Base-by-base conservation (phyloP, 2,329 filamentous ascomycete genomes). In the Aspergillus pseudotamarii region DNA sequence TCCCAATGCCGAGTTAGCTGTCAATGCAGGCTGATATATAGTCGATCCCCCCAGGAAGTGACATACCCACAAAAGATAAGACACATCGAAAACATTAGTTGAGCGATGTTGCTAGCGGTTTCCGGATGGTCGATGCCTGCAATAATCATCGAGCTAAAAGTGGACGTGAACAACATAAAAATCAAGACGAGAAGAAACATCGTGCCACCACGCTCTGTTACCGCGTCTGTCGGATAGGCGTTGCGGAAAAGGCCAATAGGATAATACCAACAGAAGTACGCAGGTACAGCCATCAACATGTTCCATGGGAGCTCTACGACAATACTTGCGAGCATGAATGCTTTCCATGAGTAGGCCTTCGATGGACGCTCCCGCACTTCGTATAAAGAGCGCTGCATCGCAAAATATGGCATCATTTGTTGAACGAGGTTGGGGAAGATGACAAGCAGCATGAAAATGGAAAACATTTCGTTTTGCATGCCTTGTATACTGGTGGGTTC, bases 381-480 rank as follows among this genome's bases (percentile, higher is more conserved):
- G 74, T 86, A 87, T 4, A 87, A 75, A 1, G 82, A 79, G 36
- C 85, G 80, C 69, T 86, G 84, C 0, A 79, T 83, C 32, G 85
- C 78, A 70, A 87, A 87, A 14, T 83, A 77, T 0, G 85, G 85
- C 77, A 86, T 85, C 68, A 86, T 85, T 68, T 85, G 76, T 59
- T 78, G 75, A 19, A 78, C 72, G 8, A 78, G 65, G 59, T 76
- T 78, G 48, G 90, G 89, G 74, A 95, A 94, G 73, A 96, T 87
- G 56, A 89, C 92, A 16, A 90, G 80, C 43, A 94, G 79, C 84
- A 94, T 91, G 85, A 95, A 96, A 69, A 96, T 91, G 73, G 88
- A 85, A 72, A 95, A 95, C 87, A 94, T 92, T 73, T 95, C 91
- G 79, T 95, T 95, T 78, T 94, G 91, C n/a, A 95, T 81, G 63